Evolutionary conservation across 2,329 filamentous ascomycete species (phyloP), one percentile per base, ranked within the genome.

Genomic region (Gnomoniopsis smithogilvyi): DNA sequence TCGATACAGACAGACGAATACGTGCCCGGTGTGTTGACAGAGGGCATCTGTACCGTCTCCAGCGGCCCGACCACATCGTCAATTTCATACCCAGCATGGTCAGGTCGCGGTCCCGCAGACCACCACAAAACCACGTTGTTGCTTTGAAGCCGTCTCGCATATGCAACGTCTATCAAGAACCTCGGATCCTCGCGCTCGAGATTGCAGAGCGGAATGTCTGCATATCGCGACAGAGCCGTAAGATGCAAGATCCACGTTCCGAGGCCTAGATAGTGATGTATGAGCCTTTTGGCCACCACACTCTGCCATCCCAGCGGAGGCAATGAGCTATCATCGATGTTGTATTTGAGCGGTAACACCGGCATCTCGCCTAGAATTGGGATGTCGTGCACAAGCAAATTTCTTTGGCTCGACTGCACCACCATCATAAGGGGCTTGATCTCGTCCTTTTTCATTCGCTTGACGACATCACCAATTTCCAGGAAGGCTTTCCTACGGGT

Each of bases 1-100:
- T 99, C 95, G 63, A 99, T 95, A 70, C 95, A 99, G 2, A 99
- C 95, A 0, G 94, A 96, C 1, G 93, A 90, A 72, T 96, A 99
- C 0, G 94, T 96, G 45, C 93, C 94, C 0, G 94, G 90, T 53
- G 92, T 94, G 71, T 99, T 99, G 70, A 96, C 85, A 15, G 89
- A 89, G 1, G 95, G 94, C 92, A 98, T 96, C 60, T 91, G 87
- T 15, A 96, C 90, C 12, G 83, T 89, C 64, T 99, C 94, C 30
- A 98, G 81, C 2, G 90, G 84, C 0, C 90, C 90, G 0, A 90
- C 76, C 22, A 97, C 84, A 71, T 98, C 92, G 67, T 99, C 96
- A 62, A 89, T 90, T 71, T 99, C 95, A 71, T 97, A 92, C 0
- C 95, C 95, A 49, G 92, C 95, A 73, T 99, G 95, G 70, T 99